Conservation (phyloP, 257 asterid genomes). For the Nicotiana otophora region DNA sequence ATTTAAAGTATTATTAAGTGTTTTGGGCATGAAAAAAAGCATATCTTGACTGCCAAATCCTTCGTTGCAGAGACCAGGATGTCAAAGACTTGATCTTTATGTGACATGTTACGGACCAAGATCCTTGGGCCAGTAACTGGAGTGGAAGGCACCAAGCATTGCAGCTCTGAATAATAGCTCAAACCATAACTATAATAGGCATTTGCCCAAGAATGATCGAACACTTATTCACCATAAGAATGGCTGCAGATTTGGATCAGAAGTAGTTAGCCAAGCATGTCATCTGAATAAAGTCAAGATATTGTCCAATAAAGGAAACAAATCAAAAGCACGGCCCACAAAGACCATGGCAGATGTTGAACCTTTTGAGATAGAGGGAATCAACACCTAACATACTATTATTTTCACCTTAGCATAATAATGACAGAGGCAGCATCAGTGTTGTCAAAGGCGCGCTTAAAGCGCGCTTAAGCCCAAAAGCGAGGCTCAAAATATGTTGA, state of each 20-base stretch:
- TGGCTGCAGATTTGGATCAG: constrained; percentile 59
- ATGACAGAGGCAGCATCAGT: neutral
- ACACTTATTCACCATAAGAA: constrained; percentile 95
- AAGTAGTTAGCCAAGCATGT: constrained; percentile 7
- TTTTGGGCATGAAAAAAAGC: neutral
- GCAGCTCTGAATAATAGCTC: constrained; percentile 89
- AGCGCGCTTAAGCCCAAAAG: too few species aligned
- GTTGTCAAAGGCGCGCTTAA: too few species aligned
- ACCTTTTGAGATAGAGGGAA: constrained; percentile 86
- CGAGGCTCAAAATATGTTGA: too few species aligned
- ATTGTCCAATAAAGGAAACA: neutral
- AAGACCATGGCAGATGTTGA: constrained; percentile 13
- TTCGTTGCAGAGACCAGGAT: constrained; percentile 77
- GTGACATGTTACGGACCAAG: constrained; percentile 65
- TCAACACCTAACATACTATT: constrained; percentile 67
- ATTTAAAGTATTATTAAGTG: neutral
- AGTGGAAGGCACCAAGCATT: constrained; percentile 85
- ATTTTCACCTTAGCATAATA: constrained; percentile 48
- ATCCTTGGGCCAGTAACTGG: constrained; percentile 97
- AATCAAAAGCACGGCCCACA: neutral
- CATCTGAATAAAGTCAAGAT: neutral
- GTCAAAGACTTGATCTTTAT: constrained; percentile 72
- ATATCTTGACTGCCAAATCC: constrained; percentile 71
- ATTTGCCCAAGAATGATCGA: constrained; percentile 98
- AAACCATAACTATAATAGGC: constrained; percentile 78